Percentiles rank a stretch among this genome's conserved stretches.
Evolutionary conservation across 768 basidiomycete genomes (phyloP).

Genomic region (Mycena rosella): DNA sequence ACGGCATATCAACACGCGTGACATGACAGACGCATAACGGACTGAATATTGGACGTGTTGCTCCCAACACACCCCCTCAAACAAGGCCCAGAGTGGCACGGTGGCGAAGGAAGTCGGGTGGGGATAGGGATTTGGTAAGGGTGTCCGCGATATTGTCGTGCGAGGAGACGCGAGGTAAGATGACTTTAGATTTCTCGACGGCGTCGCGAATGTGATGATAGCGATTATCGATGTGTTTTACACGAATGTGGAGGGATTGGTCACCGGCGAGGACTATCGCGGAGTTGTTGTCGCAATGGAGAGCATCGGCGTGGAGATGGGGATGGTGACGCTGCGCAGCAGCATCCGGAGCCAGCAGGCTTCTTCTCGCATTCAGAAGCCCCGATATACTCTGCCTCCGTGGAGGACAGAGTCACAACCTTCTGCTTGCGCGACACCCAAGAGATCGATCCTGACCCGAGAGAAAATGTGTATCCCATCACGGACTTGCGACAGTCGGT

Average conservation of each 20-base stretch:
- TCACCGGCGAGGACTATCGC: not conserved
- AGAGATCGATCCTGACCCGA: not conserved
- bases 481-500: not conserved
- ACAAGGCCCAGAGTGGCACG: no score
- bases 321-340: not conserved
- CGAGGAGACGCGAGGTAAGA: not conserved
- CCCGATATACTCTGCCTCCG: not conserved
- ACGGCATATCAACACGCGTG: no score
- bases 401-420: not conserved
- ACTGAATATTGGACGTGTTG: no score
- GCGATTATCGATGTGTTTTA: not conserved
- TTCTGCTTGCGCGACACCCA: not conserved
- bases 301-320: not conserved
- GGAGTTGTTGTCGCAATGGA: not conserved
- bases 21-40: no score
- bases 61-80: no score
- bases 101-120: not conserved
- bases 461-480: not conserved
- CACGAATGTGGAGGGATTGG: not conserved
- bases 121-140: not conserved
- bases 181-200: not conserved
- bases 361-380: not conserved
- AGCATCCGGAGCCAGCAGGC: not conserved
- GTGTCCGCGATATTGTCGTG: not conserved
- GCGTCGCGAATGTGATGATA: not conserved